Percentiles rank a stretch among this genome's conserved stretches.
These are phyloP conservation scores for Leishmania guyanensis DNA, from an alignment of 208 protist species.

Conservation along the genomic window DNA sequence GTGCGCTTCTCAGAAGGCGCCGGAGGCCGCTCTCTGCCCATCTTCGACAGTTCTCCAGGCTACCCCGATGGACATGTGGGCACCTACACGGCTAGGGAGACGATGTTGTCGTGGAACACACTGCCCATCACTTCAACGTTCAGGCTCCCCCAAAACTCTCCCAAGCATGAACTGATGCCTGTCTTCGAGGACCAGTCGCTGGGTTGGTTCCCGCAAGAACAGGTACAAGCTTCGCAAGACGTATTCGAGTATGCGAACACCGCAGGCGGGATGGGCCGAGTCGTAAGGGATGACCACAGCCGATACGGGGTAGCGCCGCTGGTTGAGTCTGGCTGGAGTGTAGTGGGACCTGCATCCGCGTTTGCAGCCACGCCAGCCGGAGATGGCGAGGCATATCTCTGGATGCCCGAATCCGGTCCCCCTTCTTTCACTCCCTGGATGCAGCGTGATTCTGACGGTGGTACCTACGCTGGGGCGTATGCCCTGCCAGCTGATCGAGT, in stretches of 20 bases:
- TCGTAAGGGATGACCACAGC: not conserved
- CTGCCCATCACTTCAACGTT: not conserved
- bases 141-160: not conserved
- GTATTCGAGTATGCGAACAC: not conserved
- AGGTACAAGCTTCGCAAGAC: not conserved
- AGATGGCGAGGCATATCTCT: not conserved
- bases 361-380: not conserved
- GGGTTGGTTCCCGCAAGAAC: not conserved
- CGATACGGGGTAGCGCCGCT: not conserved
- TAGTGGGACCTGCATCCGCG: not conserved
- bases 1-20: not conserved
- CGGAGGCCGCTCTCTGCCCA: not conserved
- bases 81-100: not conserved
- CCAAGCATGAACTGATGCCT: not conserved
- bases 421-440: not conserved
- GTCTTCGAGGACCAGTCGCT: conserved; percentile 19
- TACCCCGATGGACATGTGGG: not conserved
- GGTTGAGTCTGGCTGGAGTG: not conserved
- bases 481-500: not conserved
- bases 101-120: not conserved
- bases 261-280: not conserved
- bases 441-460: not conserved
- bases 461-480: not conserved
- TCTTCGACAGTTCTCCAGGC: not conserved
- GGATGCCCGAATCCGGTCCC: not conserved